phyloP scores from a whole-genome alignment of 2,329 filamentous ascomycete species.

The Annulohypoxylon truncatum region DNA sequence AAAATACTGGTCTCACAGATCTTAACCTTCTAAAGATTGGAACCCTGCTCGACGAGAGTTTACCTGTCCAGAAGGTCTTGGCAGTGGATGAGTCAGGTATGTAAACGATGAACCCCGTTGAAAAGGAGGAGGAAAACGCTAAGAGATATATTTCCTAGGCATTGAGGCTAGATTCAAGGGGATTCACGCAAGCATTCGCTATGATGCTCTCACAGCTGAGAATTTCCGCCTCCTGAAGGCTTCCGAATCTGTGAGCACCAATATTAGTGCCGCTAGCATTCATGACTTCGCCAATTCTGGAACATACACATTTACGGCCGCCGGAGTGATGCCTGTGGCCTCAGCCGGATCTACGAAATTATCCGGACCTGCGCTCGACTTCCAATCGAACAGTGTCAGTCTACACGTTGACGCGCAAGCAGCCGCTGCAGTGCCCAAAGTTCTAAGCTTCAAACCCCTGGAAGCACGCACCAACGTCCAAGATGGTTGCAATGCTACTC shows the following conservation, averaged over 20 bases:
- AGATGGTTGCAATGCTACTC: constrained; percentile 33
- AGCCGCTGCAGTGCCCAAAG: constrained; percentile 16
- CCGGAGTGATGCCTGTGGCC: constrained; percentile 36
- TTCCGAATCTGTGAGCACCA: constrained; percentile 29
- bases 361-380: constrained; percentile 23
- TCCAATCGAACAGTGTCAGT: constrained; percentile 36
- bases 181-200: constrained; percentile 36
- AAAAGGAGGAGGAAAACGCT: not conserved
- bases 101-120: not conserved
- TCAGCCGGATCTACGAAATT: constrained; percentile 27
- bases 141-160: not conserved
- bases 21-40: constrained; percentile 43
- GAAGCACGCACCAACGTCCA: constrained; percentile 32
- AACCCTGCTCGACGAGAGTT: constrained; percentile 38
- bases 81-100: constrained; percentile 32
- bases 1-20: constrained; percentile 35
- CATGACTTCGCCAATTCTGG: constrained; percentile 37
- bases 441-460: constrained; percentile 4
- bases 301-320: constrained; percentile 34
- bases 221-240: constrained; percentile 35
- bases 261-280: constrained; percentile 33
- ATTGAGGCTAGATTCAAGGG: constrained; percentile 31
- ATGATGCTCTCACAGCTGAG: constrained; percentile 34
- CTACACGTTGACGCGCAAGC: constrained; percentile 26
- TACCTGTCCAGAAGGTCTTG: constrained; percentile 37